Evolutionary conservation across 345 rosid species (phyloP).

Genomic region (Citrus medica): DNA sequence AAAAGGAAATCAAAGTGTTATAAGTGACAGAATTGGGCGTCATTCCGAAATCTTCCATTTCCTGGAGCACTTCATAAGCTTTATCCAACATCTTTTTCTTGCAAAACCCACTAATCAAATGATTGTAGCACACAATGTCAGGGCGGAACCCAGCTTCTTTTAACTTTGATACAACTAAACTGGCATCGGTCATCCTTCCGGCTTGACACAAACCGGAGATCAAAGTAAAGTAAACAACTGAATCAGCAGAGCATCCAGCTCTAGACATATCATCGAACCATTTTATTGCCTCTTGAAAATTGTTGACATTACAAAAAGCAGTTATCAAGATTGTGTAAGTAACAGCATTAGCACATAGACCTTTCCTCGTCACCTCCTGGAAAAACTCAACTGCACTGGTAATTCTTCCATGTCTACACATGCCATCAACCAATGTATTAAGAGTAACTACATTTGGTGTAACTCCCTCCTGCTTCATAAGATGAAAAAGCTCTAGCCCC

Average conservation of each 20-base stretch:
- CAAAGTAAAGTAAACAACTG: constrained; percentile 53
- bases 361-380: constrained; percentile 48
- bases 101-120: constrained; percentile 56
- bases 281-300: constrained; percentile 55
- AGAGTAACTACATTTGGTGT: constrained; percentile 52
- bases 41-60: constrained; percentile 56
- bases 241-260: constrained; percentile 55
- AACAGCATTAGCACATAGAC: constrained; percentile 43
- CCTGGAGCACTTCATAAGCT: constrained; percentile 53
- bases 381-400: constrained; percentile 49
- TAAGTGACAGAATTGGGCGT: constrained; percentile 60
- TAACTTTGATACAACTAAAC: constrained; percentile 33
- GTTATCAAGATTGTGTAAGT: constrained; percentile 54
- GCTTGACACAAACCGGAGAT: constrained; percentile 62
- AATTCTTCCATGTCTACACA: constrained; percentile 67
- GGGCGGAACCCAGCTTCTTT: constrained; percentile 58
- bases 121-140: constrained; percentile 63
- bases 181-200: constrained; percentile 59
- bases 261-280: constrained; percentile 47
- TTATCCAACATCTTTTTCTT: constrained; percentile 44
- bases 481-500: constrained; percentile 47
- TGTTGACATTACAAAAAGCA: constrained; percentile 60
- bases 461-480: constrained; percentile 53
- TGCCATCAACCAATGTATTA: constrained; percentile 57
- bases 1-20: constrained; percentile 58